Evolutionary conservation across 2,329 filamentous ascomycete genomes (phyloP).

Genomic region (Fusarium fracticaudum): DNA sequence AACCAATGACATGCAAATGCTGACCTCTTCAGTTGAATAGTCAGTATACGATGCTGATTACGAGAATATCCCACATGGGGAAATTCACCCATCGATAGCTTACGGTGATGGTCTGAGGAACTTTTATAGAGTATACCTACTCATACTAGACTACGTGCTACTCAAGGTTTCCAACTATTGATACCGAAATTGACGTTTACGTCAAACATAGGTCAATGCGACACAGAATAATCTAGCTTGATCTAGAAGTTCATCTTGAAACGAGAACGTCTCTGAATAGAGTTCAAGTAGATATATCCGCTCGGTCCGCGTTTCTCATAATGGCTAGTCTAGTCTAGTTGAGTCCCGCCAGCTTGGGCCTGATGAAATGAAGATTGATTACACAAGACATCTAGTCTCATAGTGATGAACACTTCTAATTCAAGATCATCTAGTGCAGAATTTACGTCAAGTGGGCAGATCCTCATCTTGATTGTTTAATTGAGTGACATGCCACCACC

Average conservation of each 20-base stretch:
- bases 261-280: neutral
- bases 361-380: neutral
- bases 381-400: neutral
- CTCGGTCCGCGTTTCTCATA: neutral
- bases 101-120: neutral
- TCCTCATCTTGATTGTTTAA: neutral
- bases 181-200: neutral
- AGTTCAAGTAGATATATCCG: constrained; percentile 7
- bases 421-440: neutral
- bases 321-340: neutral
- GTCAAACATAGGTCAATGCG: neutral
- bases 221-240: neutral
- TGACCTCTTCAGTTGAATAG: neutral
- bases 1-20: neutral
- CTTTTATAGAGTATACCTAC: neutral
- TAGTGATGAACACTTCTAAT: neutral
- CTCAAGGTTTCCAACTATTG: neutral
- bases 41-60: neutral
- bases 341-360: neutral
- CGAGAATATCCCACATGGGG: neutral
- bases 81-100: neutral
- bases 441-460: neutral
- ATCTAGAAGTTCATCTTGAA: constrained; percentile 11
- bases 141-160: neutral
- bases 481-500: neutral